A percentile compares a stretch with the other conserved stretches of the same genome.
Conservation (phyloP, 345 rosid species). For the Eucalyptus curtisii region DNA sequence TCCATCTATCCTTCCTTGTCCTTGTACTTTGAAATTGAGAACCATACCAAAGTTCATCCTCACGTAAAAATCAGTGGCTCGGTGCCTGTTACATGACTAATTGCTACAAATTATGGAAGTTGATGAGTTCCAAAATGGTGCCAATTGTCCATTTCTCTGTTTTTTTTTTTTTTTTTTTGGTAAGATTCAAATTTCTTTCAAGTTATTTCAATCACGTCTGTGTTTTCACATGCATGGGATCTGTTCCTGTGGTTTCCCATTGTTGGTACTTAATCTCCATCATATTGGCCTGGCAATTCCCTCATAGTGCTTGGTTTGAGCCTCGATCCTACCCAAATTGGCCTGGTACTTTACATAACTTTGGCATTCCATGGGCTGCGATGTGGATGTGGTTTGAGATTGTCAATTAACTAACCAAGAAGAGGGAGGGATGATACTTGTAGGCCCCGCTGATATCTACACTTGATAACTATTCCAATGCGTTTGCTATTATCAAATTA, state of each 20-base stretch:
- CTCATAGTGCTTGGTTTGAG: neutral
- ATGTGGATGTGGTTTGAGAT: neutral
- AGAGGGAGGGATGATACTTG: neutral
- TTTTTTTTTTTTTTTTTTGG: neutral
- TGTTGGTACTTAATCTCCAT: neutral
- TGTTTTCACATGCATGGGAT: neutral
- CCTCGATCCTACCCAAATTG: neutral
- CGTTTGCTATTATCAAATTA: neutral
- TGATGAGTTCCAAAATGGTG: neutral
- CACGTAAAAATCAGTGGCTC: neutral
- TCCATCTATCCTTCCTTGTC: neutral
- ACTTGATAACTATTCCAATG: neutral
- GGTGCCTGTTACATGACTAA: neutral
- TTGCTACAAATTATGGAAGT: neutral
- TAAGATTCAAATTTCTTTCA: neutral
- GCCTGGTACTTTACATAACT: neutral
- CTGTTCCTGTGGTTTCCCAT: neutral
- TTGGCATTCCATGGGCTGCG: neutral
- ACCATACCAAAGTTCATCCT: neutral
- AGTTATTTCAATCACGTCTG: neutral
- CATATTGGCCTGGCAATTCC: neutral
- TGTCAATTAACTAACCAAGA: neutral
- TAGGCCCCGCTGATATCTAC: neutral
- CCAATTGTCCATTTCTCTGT: neutral
- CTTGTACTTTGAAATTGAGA: neutral